phyloP scores from a whole-genome alignment of 192 early-diverging fungal species.

The Phlyctochytrium bullatum region DNA sequence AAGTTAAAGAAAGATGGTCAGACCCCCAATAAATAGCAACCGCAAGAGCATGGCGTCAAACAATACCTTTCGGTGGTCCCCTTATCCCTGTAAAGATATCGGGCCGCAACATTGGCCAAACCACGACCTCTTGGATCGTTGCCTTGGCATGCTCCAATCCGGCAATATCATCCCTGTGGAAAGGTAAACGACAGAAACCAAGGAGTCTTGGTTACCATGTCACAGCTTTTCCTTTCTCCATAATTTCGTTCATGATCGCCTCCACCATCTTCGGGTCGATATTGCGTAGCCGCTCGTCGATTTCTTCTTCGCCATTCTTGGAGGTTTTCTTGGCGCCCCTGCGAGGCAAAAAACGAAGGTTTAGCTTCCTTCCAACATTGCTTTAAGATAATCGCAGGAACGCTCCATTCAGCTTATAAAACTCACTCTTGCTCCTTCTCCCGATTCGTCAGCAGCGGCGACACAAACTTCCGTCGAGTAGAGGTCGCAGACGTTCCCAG shows the following conservation, averaged over 20 bases:
- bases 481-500: neutral
- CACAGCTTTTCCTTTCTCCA: constrained; percentile 57
- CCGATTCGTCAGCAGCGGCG: constrained; percentile 36
- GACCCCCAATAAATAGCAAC: too few species aligned
- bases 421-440: constrained; percentile 5
- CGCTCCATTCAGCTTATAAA: neutral
- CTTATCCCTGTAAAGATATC: constrained; percentile 87
- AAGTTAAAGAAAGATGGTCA: too few species aligned
- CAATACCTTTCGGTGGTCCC: constrained; percentile 70
- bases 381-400: neutral
- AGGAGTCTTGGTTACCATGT: too few species aligned
- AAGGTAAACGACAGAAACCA: constrained; percentile 2
- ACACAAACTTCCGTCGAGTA: constrained; percentile 38
- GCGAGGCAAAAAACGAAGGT: neutral
- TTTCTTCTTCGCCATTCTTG: constrained; percentile 4
- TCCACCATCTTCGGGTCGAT: constrained; percentile 87
- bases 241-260: constrained; percentile 85
- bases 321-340: neutral
- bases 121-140: constrained; percentile 75
- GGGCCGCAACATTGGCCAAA: constrained; percentile 74
- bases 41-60: neutral
- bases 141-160: constrained; percentile 80
- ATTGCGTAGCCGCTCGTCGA: constrained; percentile 76
- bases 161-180: constrained; percentile 71
- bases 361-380: neutral